These are phyloP conservation scores for Pyrenophora tritici-repentis DNA, from an alignment of 2,329 filamentous ascomycete species.

Conservation along the genomic window DNA sequence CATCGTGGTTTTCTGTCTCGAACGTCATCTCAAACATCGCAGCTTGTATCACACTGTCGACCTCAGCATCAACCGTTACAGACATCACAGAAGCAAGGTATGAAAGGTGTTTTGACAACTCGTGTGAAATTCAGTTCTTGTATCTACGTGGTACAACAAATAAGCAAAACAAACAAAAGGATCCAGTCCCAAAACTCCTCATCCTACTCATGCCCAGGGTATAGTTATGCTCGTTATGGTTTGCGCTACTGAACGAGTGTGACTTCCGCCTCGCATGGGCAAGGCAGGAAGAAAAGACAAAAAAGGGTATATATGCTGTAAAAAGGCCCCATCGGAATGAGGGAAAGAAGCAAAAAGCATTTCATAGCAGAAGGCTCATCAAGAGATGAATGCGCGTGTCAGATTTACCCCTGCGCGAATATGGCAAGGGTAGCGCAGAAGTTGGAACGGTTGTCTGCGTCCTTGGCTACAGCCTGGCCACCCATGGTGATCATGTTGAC, in stretches of 20 bases:
- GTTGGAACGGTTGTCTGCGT: slow-evolving; percentile 54
- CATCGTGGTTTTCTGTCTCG: too few relatives aligned
- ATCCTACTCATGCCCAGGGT: slow-evolving; percentile 18
- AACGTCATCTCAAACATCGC: too few relatives aligned
- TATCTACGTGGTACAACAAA: not conserved
- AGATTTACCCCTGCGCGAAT: slow-evolving; percentile 34
- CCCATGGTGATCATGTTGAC: slow-evolving; percentile 56
- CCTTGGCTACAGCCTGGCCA: slow-evolving; percentile 45
- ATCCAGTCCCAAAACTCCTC: slow-evolving; percentile 9
- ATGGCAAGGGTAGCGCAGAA: slow-evolving; percentile 56
- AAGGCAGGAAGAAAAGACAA: slow-evolving; percentile 13
- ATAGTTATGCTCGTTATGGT: slow-evolving; percentile 18
- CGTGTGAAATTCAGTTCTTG: not conserved
- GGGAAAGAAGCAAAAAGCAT: slow-evolving; percentile 28
- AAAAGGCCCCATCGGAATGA: slow-evolving; percentile 9
- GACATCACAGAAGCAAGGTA: too few relatives aligned
- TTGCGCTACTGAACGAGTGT: slow-evolving; percentile 21
- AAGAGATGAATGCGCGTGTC: slow-evolving; percentile 6
- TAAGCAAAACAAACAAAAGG: not conserved
- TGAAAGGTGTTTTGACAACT: too few relatives aligned
- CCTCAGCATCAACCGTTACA: too few relatives aligned
- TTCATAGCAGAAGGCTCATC: slow-evolving; percentile 10
- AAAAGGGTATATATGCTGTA: slow-evolving; percentile 29
- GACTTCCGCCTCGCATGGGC: slow-evolving; percentile 13
- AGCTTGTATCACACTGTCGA: too few relatives aligned